Conservation (phyloP, 805 yeast species). For the Ogataea saltuana region DNA sequence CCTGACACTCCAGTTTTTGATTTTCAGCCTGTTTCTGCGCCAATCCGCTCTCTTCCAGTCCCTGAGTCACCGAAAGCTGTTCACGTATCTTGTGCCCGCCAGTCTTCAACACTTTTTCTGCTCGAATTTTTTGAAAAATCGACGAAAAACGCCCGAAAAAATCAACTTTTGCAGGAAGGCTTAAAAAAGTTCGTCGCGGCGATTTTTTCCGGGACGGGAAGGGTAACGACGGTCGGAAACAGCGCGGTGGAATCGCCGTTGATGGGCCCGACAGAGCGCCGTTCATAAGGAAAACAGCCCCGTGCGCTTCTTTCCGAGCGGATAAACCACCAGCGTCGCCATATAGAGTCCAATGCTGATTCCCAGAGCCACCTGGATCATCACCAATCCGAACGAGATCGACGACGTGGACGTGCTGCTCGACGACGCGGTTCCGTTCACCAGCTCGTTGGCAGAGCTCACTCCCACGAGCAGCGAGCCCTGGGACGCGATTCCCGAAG, state of each 20-base stretch:
- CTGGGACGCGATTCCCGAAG: conserved; percentile 91
- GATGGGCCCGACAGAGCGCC: conserved; percentile 7
- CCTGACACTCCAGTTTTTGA: background rate
- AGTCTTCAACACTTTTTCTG: background rate
- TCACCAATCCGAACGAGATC: conserved; percentile 71
- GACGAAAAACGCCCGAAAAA: background rate
- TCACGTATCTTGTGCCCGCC: background rate
- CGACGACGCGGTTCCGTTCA: conserved; percentile 24
- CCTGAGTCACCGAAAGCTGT: background rate
- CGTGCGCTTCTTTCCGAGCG: conserved; percentile 86
- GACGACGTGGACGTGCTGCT: conserved; percentile 17
- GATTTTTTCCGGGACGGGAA: too few relatives aligned
- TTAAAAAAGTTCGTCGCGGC: too few relatives aligned
- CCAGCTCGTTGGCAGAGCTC: conserved; percentile 67
- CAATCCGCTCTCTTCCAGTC: background rate
- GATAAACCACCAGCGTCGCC: conserved; percentile 87
- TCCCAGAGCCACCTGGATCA: conserved; percentile 93
- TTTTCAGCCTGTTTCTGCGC: background rate
- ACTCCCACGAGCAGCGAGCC: conserved; percentile 83
- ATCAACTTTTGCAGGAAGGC: background rate
- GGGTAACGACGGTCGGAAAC: too few relatives aligned
- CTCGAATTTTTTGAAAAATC: background rate
- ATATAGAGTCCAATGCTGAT: conserved; percentile 92
- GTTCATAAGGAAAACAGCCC: conserved; percentile 76
- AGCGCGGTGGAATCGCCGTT: too few relatives aligned